Evolutionary conservation across 352 stramenopile genomes (phyloP).

Genomic region (Halophytophthora batemanensis): DNA sequence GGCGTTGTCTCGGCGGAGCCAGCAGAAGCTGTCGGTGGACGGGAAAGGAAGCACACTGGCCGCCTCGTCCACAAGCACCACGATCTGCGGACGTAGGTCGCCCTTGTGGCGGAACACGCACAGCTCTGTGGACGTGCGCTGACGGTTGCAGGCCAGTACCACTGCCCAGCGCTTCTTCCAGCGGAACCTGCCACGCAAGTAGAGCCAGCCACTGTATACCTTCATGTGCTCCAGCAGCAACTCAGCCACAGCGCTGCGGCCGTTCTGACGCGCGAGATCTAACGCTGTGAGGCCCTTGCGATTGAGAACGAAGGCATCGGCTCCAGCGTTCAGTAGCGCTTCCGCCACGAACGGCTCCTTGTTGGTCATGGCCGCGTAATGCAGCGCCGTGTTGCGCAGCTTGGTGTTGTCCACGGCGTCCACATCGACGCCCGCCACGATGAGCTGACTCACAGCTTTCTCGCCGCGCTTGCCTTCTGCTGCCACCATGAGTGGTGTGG

Average conservation of each 20-base stretch:
- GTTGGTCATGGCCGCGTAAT: slow-evolving; percentile 49
- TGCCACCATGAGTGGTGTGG: slow-evolving; percentile 70
- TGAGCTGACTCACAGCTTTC: slow-evolving; percentile 39
- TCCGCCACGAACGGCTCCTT: slow-evolving; percentile 42
- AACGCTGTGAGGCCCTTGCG: slow-evolving; percentile 51
- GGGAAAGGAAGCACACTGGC: slow-evolving; percentile 23
- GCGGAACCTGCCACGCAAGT: slow-evolving; percentile 34
- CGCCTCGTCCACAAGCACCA: slow-evolving; percentile 39
- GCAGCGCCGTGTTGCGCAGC: slow-evolving; percentile 55
- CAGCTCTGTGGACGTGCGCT: slow-evolving; percentile 50
- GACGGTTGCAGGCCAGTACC: slow-evolving; percentile 48
- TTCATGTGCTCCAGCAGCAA: slow-evolving; percentile 48
- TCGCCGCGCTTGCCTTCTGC: slow-evolving; percentile 40
- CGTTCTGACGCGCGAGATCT: slow-evolving; percentile 55
- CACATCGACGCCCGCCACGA: slow-evolving; percentile 46
- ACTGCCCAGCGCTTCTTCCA: slow-evolving; percentile 70
- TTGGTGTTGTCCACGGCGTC: slow-evolving; percentile 36
- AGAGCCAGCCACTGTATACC: slow-evolving; percentile 58
- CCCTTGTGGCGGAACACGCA: slow-evolving; percentile 41
- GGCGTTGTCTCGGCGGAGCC: slow-evolving; percentile 34
- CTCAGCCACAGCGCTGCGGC: slow-evolving; percentile 37
- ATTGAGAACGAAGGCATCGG: slow-evolving; percentile 53
- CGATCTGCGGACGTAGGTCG: slow-evolving; percentile 22
- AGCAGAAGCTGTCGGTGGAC: slow-evolving; percentile 28
- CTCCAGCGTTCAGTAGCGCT: slow-evolving; percentile 47